Conservation (phyloP, 2,329 filamentous ascomycete genomes). For the Colletotrichum chrysophilum region DNA sequence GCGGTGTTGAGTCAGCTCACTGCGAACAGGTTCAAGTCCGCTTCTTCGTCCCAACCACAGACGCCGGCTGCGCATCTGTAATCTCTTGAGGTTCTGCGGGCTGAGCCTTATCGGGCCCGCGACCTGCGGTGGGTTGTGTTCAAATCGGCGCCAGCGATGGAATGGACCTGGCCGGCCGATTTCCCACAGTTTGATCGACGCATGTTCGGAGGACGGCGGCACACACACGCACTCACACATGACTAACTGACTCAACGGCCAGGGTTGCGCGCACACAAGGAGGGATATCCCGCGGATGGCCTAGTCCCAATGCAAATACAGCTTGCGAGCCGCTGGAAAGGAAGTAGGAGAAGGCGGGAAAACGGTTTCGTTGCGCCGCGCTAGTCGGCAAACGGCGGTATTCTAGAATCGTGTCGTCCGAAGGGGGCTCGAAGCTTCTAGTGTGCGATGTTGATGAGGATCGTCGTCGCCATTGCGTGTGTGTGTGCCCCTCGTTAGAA, state of each 20-base stretch:
- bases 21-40: background rate
- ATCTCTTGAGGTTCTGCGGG: background rate
- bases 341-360: background rate
- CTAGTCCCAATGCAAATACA: background rate
- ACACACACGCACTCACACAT: background rate
- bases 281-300: background rate
- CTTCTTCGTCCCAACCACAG: background rate
- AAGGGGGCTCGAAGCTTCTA: background rate
- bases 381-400: background rate
- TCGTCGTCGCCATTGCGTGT: background rate
- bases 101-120: constrained; percentile 8
- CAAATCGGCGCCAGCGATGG: background rate
- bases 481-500: background rate
- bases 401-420: background rate
- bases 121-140: background rate
- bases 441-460: background rate
- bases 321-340: background rate
- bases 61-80: background rate
- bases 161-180: background rate
- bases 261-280: background rate
- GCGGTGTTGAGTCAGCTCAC: background rate
- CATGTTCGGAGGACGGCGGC: background rate
- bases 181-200: constrained; percentile 12
- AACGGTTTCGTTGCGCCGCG: background rate
- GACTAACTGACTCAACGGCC: constrained; percentile 8